Evolutionary conservation across 2,329 filamentous ascomycete genomes (phyloP), one percentile per base, ranked within the genome.

Genomic region (Phoma sp.): DNA sequence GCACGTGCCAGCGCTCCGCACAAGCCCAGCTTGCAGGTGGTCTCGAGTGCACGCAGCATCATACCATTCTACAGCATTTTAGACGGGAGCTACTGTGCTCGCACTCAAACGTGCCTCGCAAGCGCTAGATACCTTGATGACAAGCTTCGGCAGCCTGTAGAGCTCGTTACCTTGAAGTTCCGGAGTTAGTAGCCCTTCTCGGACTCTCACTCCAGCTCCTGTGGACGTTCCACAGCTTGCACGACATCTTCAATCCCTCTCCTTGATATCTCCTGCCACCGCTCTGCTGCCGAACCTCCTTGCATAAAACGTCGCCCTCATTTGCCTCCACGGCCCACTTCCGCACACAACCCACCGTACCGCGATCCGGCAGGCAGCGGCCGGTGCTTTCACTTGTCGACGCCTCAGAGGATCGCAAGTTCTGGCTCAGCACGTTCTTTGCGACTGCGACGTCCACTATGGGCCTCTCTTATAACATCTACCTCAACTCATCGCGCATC

Each of bases 381-480:
- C 37, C 37, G 23, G 18, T 32, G 32, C 13, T 22, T 40, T 9
- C 36, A 40, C 29, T 25, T n/a, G 3, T 30, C 13, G 14, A 36
- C 30, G 18, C 7, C 30, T 22, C 9, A n/a, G 23, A 25, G n/a
- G 24, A 10, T 38, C 22, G 13, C 11, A 32, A 18, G 23, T 13
- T 32, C 11, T 11, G 22, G 22, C 39, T 22, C 23, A 33, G 14
- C 13, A n/a, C 10, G 22, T 22, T 13, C 27, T 29, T 29, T 29
- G 27, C 27, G 27, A 29, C 27, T 7, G 35, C 23, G 13, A 35
- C 13, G 36, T 18, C 22, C 33, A 37, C 35, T 42, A 96, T 96
- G 92, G 92, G 92, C 64, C 87, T 97, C 66, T 82, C 88, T 56
- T 96, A 96, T 82, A 96, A 96, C 78, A 87, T 90, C 57, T 97